A percentile compares a stretch with the other conserved stretches of the same genome.
Conservation (phyloP, 495 filamentous ascomycete species). For the Choiromyces venosus region DNA sequence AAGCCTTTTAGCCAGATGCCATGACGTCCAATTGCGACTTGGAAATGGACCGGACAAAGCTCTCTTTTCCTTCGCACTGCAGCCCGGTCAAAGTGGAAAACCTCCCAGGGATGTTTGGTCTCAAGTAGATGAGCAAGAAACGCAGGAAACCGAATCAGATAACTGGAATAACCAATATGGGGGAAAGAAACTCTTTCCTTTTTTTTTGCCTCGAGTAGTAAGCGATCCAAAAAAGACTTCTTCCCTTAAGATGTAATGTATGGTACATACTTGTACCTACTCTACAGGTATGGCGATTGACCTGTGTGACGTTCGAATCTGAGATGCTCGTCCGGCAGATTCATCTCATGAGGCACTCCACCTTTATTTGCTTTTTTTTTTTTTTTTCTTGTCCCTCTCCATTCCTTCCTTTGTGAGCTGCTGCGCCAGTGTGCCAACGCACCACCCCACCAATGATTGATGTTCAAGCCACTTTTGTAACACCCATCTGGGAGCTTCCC, state of each 20-base stretch:
- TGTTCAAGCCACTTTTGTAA: conserved; percentile 23
- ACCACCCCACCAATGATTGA: conserved; percentile 29
- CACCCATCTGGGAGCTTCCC: conserved; percentile 11
- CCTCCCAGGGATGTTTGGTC: background rate
- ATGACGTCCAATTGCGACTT: background rate
- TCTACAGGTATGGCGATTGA: conserved; percentile 11
- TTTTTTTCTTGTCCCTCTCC: background rate
- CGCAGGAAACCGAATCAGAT: conserved; percentile 21
- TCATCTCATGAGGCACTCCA: conserved; percentile 16
- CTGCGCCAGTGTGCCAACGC: conserved; percentile 20
- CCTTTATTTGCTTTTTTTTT: background rate
- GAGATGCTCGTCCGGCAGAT: conserved; percentile 34
- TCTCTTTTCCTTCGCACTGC: conserved; percentile 1
- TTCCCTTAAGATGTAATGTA: background rate
- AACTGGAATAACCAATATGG: conserved; percentile 14
- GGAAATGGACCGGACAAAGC: background rate
- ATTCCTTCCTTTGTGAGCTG: background rate
- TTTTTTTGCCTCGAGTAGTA: conserved; percentile 12
- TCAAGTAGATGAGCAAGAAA: conserved; percentile 18
- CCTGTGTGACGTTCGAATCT: conserved; percentile 32
- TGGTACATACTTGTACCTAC: background rate
- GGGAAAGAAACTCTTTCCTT: conserved; percentile 2
- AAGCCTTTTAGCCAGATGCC: background rate
- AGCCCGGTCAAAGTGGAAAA: background rate
- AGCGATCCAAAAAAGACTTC: background rate